Evolutionary conservation across 164 flowering plant genomes (phyloP).

Genomic region (Warburgia ugandensis): DNA sequence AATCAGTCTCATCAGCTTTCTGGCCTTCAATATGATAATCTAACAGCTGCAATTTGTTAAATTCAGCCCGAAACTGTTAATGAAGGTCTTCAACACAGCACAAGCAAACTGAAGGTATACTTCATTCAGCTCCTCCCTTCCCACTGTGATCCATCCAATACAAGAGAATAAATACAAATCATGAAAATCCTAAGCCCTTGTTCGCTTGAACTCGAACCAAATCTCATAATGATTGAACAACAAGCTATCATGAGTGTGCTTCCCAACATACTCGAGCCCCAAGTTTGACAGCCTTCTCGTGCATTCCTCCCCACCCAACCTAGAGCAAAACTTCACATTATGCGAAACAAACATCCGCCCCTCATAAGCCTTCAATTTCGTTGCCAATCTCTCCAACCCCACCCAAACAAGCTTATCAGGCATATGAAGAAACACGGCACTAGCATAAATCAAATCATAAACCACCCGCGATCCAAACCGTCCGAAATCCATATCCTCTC

Average conservation of each 20-base stretch:
- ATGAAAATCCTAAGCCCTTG: constrained; percentile 26
- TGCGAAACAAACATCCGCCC: constrained; percentile 92
- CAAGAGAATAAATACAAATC: too few species aligned
- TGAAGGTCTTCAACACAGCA: too few species aligned
- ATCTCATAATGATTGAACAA: constrained; percentile 93
- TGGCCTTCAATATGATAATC: too few species aligned
- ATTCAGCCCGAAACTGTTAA: too few species aligned
- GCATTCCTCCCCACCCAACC: constrained; percentile 87
- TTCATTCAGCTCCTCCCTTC: too few species aligned
- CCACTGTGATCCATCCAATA: too few species aligned
- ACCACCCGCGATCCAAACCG: constrained; percentile 50
- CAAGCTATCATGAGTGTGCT: constrained; percentile 91
- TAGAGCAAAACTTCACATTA: constrained; percentile 86
- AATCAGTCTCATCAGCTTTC: too few species aligned
- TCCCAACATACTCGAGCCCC: constrained; percentile 77
- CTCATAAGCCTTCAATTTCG: constrained; percentile 51
- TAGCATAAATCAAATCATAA: constrained; percentile 87
- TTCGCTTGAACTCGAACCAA: constrained; percentile 81
- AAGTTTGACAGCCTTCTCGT: constrained; percentile 51
- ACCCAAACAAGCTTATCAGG: constrained; percentile 95
- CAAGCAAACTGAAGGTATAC: too few species aligned
- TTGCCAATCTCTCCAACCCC: constrained; percentile 69
- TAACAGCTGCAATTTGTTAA: too few species aligned
- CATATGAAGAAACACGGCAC: constrained; percentile 96
- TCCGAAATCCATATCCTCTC: constrained; percentile 88